phyloP scores from a whole-genome alignment of 768 basidiomycete species.

The Xerocomellus chrysenteron region DNA sequence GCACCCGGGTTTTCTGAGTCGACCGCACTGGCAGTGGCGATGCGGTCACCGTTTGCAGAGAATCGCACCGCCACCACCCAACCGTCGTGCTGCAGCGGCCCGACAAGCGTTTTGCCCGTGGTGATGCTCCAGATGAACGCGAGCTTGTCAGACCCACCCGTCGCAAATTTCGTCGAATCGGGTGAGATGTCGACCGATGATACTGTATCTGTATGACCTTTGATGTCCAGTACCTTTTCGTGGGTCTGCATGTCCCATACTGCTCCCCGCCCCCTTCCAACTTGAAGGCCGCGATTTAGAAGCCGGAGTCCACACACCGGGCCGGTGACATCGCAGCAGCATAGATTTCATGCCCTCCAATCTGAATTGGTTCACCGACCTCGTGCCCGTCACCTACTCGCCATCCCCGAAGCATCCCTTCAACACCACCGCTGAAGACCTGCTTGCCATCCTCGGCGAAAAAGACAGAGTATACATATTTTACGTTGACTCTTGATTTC shows the following conservation, averaged over 20 bases:
- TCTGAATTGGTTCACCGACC: background rate
- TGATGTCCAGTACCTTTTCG: background rate
- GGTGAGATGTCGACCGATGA: background rate
- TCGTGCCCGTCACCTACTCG: background rate
- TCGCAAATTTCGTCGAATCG: background rate
- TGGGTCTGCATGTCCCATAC: background rate
- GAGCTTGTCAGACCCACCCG: background rate
- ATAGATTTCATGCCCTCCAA: background rate
- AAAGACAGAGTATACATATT: background rate
- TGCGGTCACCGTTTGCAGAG: conserved; percentile 4
- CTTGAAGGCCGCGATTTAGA: too few species aligned
- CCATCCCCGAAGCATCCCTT: background rate
- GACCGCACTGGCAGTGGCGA: background rate
- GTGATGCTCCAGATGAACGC: background rate
- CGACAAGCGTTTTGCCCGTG: background rate
- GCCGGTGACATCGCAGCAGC: background rate
- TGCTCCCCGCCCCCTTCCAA: background rate
- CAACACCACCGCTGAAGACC: background rate
- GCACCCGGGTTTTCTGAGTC: background rate
- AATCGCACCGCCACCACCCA: background rate
- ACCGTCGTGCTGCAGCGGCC: background rate
- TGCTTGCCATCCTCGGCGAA: background rate
- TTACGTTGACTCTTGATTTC: background rate
- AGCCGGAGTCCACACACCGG: background rate
- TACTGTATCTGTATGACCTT: background rate